These are phyloP conservation scores for Paramyrothecium roridum DNA, from an alignment of 2,329 filamentous ascomycete genomes.

Conservation along the genomic window DNA sequence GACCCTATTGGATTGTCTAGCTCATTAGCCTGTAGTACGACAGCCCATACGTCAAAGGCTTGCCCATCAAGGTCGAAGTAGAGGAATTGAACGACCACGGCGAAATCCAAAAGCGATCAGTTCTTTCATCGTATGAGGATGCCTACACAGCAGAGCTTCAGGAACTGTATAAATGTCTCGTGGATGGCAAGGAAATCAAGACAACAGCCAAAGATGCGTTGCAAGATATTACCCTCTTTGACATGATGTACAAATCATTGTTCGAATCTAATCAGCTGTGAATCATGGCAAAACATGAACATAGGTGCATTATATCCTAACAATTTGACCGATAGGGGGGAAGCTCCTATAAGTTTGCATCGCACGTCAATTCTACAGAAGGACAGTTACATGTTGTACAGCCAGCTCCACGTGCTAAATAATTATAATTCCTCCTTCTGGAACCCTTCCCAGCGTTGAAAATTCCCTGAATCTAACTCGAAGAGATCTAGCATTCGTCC, in stretches of 20 bases:
- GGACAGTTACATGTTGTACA: no score
- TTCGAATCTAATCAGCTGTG: no score
- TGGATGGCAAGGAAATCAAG: slow-evolving; percentile 15
- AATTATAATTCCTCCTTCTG: not conserved
- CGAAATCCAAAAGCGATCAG: slow-evolving; percentile 25
- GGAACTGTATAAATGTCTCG: slow-evolving; percentile 15
- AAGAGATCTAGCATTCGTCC: slow-evolving; percentile 43
- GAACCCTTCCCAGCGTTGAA: slow-evolving; percentile 32
- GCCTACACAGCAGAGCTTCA: slow-evolving; percentile 20
- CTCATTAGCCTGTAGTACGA: slow-evolving; percentile 32
- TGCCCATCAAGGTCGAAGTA: slow-evolving; percentile 36
- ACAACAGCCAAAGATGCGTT: slow-evolving; percentile 18
- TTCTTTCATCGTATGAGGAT: slow-evolving; percentile 23
- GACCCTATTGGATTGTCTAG: not conserved
- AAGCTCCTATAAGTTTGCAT: no score
- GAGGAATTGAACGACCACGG: slow-evolving; percentile 29
- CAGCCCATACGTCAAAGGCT: slow-evolving; percentile 43
- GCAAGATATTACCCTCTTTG: slow-evolving; percentile 17
- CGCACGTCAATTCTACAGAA: no score
- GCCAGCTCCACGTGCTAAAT: no score
- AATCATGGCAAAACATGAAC: no score
- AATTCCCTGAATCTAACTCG: slow-evolving; percentile 34
- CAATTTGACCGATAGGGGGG: no score
- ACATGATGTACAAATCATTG: slow-evolving; percentile 12
- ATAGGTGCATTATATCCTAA: no score